Conservation (phyloP, 176 grass and related monocot genomes). For the Triticum monococcum region DNA sequence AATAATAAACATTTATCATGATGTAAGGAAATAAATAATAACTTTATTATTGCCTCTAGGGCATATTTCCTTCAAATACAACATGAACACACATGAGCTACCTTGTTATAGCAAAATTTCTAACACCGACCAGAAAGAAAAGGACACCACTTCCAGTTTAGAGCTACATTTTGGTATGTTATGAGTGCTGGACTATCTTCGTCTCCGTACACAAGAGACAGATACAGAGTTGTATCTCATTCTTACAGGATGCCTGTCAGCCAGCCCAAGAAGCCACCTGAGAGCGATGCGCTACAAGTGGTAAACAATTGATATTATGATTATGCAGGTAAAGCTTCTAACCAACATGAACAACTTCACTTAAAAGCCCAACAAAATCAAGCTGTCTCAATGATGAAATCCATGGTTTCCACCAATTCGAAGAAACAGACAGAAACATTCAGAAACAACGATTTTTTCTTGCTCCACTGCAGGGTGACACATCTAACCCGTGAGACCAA, state of each 20-base stretch:
- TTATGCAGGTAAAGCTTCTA: background rate
- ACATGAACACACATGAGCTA: background rate
- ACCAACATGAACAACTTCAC: background rate
- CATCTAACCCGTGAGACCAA: background rate
- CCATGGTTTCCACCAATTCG: too few species aligned
- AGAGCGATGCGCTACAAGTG: constrained; percentile 19
- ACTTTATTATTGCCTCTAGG: too few species aligned
- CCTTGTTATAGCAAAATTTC: background rate
- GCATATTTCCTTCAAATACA: background rate
- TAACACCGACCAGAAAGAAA: background rate
- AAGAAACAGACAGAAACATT: too few species aligned
- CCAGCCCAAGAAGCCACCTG: constrained; percentile 73
- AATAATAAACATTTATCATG: too few species aligned
- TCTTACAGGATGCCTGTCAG: constrained; percentile 66
- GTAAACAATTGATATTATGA: background rate
- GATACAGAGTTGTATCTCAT: constrained; percentile 59
- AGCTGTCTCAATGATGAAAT: background rate
- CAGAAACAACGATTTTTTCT: too few species aligned
- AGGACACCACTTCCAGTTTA: constrained; percentile 49
- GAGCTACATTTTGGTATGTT: constrained; percentile 75
- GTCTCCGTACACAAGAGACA: constrained; percentile 67
- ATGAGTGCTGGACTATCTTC: constrained; percentile 69
- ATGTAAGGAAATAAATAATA: too few species aligned
- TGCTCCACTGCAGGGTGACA: too few species aligned
- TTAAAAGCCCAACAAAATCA: background rate